Base-by-base conservation (phyloP, 345 rosid genomes). In the Aegle marmelos region DNA sequence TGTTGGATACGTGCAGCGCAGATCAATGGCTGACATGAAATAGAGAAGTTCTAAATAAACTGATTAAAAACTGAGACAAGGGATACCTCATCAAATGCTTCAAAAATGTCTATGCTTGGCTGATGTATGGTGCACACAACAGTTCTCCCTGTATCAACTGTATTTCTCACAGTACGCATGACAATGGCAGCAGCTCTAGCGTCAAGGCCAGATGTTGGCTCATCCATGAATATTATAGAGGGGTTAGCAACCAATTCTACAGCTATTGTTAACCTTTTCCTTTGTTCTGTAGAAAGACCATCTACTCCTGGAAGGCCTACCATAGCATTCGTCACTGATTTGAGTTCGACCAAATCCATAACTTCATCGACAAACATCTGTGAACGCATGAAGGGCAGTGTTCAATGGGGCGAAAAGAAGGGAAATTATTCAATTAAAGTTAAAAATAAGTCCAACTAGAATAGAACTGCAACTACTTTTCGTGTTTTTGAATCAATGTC, bases 141-240 rank as follows among this genome's bases (percentile, higher is more conserved):
- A 21, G 98, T 94, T 86, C 98, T 94, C 25, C 97, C 98, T 0
- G 98, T 94, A 75, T 94, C 98, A 41, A 89, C 98, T 0, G 98
- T 94, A 72, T 94, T 92, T 79, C 98, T 91, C 37, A 94, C 97
- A 2, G 98, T 90, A 4, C 98, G 93, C 97, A 94, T 93, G 73
- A 94, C 98, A 75, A 94, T 91, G 16, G 98, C 98, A 0, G 98
- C 98, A 53, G 97, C 97, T 87, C 98, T 87, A 24, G 98, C 97
- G 85, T 92, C 97, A 71, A 94, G 97, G 63, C 98, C 98, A 67
- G 98, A 90, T 24, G 98, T 92, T 14, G 98, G 98, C 76, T 94
- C 98, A 70, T 94, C 98, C 98, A 94, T 94, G 88, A 94, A 92
- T 81, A 94, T 91, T 66, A 94, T 92, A 9, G 67, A 62, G 9